phyloP scores from a whole-genome alignment of 345 rosid species.

The Eucalyptus melliodora region DNA sequence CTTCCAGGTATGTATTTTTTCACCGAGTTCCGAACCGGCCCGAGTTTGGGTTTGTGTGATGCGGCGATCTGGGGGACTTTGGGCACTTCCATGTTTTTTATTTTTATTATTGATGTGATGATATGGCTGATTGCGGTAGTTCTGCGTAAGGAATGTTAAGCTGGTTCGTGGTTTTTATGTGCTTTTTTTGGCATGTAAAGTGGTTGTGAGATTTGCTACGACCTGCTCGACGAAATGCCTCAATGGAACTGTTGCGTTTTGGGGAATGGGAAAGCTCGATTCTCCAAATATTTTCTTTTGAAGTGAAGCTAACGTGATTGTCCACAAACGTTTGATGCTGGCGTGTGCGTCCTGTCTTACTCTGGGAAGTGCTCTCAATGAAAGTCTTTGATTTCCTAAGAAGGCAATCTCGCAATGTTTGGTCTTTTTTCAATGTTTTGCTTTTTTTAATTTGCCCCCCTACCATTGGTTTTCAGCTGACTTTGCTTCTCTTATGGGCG shows the following conservation, averaged over 20 bases:
- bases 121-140: neutral
- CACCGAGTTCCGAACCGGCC: neutral
- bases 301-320: neutral
- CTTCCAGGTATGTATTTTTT: neutral
- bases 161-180: neutral
- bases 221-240: neutral
- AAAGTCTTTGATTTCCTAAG: neutral
- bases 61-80: neutral
- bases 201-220: neutral
- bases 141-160: neutral
- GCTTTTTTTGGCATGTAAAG: neutral
- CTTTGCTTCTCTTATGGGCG: neutral
- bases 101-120: neutral
- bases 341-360: neutral
- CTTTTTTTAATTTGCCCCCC: neutral
- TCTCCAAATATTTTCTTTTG: neutral
- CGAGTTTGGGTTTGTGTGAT: neutral
- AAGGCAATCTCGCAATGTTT: neutral
- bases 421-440: neutral
- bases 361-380: neutral
- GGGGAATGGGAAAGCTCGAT: neutral
- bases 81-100: neutral
- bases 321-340: neutral
- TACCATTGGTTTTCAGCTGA: neutral
- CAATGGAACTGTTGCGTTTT: neutral